Evolutionary conservation across 2,329 filamentous ascomycete species (phyloP), one percentile per base, ranked within the genome.

Genomic region (Apiospora pterosperma): DNA sequence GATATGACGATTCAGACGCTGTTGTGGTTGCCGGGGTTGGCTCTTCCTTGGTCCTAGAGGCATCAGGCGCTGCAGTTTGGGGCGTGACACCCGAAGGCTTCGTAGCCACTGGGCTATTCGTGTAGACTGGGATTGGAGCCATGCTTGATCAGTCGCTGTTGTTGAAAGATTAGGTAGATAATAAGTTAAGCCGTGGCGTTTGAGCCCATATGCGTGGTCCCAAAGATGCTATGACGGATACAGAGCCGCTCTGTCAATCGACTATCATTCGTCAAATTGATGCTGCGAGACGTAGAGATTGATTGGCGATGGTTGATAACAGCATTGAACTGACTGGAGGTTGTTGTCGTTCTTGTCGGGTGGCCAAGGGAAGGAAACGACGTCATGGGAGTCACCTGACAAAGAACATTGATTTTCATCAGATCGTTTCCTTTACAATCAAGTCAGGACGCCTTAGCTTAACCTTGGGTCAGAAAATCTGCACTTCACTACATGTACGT

Each of bases 71-170:
- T 34, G 68, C 71, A 36, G 74, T 75, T 67, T 74, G 69, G 44
- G 74, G 74, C 19, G 73, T 75, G 36, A 72, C 68, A 7, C 73
- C 74, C 6, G 79, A 78, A 60, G 85, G 79, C 76, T 87, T 88
- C 65, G 82, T 77, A 41, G 84, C 82, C 74, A 89, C 87, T 58
- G 87, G 87, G 73, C 85, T 87, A 63, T 83, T 75, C 39, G 81
- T 83, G 75, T 88, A 87, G 48, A 89, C 82, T 59, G 83, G 84
- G 67, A 90, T 83, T n/a, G 86, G 82, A 60, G 86, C 81, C 87
- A 89, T 89, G n/a, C 59, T 78, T 21, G 28, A n/a, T 55, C 28
- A n/a, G 28, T 28, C 12, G 28, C 16, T 34, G 1, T 34, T 14
- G 48, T 34, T n/a, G 71, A 65, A 39, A 39, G 16, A n/a, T 59